Conservation (phyloP, 2,329 filamentous ascomycete genomes). For the Daldinia eschscholtzii region DNA sequence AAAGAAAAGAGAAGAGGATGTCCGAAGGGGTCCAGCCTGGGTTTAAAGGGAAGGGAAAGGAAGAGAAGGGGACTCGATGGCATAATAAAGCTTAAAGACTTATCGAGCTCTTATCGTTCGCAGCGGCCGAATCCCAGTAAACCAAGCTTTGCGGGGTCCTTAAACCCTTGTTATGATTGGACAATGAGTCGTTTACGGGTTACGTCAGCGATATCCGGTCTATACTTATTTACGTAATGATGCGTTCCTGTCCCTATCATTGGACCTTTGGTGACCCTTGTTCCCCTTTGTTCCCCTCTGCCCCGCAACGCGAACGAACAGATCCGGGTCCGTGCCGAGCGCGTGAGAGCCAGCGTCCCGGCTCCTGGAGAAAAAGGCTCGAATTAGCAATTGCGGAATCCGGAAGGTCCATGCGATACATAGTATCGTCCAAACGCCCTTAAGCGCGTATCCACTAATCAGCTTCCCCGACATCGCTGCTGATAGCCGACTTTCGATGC, state of each 20-base stretch:
- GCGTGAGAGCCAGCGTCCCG: constrained; percentile 14
- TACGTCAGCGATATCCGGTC: constrained; percentile 44
- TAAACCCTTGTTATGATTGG: constrained; percentile 30
- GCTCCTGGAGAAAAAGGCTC: constrained; percentile 31
- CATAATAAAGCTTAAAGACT: constrained; percentile 29
- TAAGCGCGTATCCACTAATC: constrained; percentile 21
- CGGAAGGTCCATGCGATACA: constrained; percentile 44
- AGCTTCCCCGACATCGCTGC: constrained; percentile 34
- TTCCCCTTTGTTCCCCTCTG: neutral
- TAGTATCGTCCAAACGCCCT: constrained; percentile 13
- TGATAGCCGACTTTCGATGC: constrained; percentile 12
- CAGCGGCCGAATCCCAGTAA: constrained; percentile 32
- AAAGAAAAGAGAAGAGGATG: constrained; percentile 1
- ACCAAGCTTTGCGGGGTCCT: constrained; percentile 49
- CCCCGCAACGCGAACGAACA: constrained; percentile 17
- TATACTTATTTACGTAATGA: constrained; percentile 34
- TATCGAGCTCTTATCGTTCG: constrained; percentile 41
- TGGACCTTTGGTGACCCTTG: neutral
- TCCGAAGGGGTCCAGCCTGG: neutral
- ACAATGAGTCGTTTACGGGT: constrained; percentile 7
- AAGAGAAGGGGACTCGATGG: neutral
- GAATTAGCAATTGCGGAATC: constrained; percentile 35
- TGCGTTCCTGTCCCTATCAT: constrained; percentile 18
- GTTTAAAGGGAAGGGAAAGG: constrained; percentile 12
- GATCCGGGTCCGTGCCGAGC: constrained; percentile 26